These are phyloP conservation scores for Suillus clintonianus DNA, from an alignment of 768 basidiomycete species.

Conservation along the genomic window DNA sequence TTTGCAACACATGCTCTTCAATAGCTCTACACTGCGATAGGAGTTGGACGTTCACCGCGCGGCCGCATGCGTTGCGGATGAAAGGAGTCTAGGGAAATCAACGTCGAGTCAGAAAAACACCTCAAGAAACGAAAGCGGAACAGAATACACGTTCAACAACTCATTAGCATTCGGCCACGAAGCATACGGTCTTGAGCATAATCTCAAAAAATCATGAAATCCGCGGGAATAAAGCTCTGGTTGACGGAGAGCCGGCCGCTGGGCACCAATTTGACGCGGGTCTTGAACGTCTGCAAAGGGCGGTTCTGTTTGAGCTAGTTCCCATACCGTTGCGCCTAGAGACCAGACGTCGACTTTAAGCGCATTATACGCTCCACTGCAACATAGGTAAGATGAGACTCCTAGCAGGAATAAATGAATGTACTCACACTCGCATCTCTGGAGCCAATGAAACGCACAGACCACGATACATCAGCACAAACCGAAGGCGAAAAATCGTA, in stretches of 20 bases:
- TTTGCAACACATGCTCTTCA: slow-evolving; percentile 44
- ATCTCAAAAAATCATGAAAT: slow-evolving; percentile 71
- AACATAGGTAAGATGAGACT: slow-evolving; percentile 10
- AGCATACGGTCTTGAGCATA: slow-evolving; percentile 63
- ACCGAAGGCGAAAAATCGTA: neutral
- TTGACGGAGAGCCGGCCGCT: slow-evolving; percentile 64
- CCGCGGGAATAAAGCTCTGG: slow-evolving; percentile 63
- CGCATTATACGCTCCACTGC: slow-evolving; percentile 68
- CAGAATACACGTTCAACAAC: slow-evolving; percentile 54
- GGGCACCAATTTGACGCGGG: slow-evolving; percentile 45
- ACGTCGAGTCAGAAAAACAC: slow-evolving; percentile 7
- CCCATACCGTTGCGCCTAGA: slow-evolving; percentile 82
- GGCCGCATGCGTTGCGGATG: slow-evolving; percentile 68
- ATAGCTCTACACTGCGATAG: slow-evolving; percentile 68
- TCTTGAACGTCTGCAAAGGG: slow-evolving; percentile 66
- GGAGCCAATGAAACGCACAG: slow-evolving; percentile 49
- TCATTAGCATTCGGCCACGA: slow-evolving; percentile 58
- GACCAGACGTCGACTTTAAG: slow-evolving; percentile 83
- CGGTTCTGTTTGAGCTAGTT: slow-evolving; percentile 73
- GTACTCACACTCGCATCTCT: slow-evolving; percentile 67
- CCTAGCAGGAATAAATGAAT: neutral
- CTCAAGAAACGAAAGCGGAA: neutral
- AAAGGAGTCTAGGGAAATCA: slow-evolving; percentile 51
- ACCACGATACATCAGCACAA: neutral
- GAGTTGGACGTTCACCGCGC: slow-evolving; percentile 65